Evolutionary conservation across 371 early-diverging fungal genomes (phyloP).

Genomic region (Syncephalastrum sp.): DNA sequence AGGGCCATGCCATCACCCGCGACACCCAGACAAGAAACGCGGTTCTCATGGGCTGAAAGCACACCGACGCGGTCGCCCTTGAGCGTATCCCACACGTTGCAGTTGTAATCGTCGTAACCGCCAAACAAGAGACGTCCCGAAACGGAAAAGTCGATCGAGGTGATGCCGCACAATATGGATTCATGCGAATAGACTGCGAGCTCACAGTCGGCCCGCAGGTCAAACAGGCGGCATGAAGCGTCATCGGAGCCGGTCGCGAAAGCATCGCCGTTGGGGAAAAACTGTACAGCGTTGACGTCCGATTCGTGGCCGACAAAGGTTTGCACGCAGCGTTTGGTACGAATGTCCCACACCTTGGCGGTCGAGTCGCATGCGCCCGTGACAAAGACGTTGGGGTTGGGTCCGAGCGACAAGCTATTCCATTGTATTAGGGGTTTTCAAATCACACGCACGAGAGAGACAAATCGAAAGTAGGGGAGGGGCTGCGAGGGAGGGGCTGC

Average conservation of each 20-base stretch:
- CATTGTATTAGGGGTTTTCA: neutral
- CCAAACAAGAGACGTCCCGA: constrained; percentile 96
- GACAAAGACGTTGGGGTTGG: constrained; percentile 94
- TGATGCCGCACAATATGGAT: constrained; percentile 95
- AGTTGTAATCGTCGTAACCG: constrained; percentile 98
- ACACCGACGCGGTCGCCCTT: constrained; percentile 94
- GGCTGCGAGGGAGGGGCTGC: too few relatives aligned
- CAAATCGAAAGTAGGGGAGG: too few relatives aligned
- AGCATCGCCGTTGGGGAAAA: constrained; percentile 97
- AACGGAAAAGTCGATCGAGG: constrained; percentile 93
- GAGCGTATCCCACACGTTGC: constrained; percentile 98
- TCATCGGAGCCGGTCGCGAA: constrained; percentile 98
- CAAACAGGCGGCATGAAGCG: constrained; percentile 96
- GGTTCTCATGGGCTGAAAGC: constrained; percentile 92
- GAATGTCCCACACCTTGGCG: constrained; percentile 98
- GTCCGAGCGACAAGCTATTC: constrained; percentile 80
- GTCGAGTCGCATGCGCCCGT: constrained; percentile 98
- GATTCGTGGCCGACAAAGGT: constrained; percentile 97
- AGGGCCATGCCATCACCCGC: constrained; percentile 96
- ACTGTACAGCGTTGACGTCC: constrained; percentile 98
- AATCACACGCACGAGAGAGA: too few relatives aligned
- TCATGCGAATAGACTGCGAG: constrained; percentile 95
- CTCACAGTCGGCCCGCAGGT: constrained; percentile 96
- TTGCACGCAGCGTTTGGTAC: constrained; percentile 94
- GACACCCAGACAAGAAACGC: constrained; percentile 95